Conservation (phyloP, 1,284 basidiomycete genomes). For the Ceratobasidium sp. region DNA sequence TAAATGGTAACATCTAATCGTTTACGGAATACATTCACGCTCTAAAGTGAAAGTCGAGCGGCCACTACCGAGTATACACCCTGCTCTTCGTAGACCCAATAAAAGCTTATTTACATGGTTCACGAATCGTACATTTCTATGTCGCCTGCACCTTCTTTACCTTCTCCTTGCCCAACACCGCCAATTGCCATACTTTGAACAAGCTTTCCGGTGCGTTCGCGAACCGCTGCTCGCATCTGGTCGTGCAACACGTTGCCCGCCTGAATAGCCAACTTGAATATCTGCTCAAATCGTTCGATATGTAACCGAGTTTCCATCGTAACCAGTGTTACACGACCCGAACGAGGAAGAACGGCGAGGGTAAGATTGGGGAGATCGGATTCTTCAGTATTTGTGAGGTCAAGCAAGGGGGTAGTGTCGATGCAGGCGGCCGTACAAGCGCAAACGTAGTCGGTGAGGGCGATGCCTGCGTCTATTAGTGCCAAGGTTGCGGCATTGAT, state of each 20-base stretch:
- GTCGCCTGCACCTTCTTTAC: constrained; percentile 22
- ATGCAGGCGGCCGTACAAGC: constrained; percentile 86
- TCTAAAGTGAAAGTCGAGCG: too few species aligned
- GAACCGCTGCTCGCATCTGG: constrained; percentile 86
- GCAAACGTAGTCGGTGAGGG: constrained; percentile 91
- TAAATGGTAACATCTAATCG: too few species aligned
- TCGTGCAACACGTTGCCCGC: constrained; percentile 82
- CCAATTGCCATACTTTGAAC: constrained; percentile 56
- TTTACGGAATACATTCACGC: too few species aligned
- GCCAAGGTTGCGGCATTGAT: constrained; percentile 97
- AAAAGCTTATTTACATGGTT: not conserved
- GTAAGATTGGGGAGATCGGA: constrained; percentile 89
- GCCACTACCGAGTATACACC: too few species aligned
- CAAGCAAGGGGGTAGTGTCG: constrained; percentile 81
- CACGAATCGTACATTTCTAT: constrained; percentile 38
- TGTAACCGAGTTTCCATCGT: constrained; percentile 96
- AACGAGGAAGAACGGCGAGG: constrained; percentile 88
- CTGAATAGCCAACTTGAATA: constrained; percentile 83
- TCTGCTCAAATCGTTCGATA: constrained; percentile 91
- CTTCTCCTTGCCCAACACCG: constrained; percentile 14
- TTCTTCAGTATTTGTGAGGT: constrained; percentile 91
- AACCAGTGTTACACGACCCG: constrained; percentile 85
- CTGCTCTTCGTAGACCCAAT: too few species aligned
- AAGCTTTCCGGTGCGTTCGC: constrained; percentile 71
- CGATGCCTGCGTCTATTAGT: constrained; percentile 89